Base-by-base conservation (phyloP, 2,329 filamentous ascomycete genomes). In the Corynespora cassiicola region DNA sequence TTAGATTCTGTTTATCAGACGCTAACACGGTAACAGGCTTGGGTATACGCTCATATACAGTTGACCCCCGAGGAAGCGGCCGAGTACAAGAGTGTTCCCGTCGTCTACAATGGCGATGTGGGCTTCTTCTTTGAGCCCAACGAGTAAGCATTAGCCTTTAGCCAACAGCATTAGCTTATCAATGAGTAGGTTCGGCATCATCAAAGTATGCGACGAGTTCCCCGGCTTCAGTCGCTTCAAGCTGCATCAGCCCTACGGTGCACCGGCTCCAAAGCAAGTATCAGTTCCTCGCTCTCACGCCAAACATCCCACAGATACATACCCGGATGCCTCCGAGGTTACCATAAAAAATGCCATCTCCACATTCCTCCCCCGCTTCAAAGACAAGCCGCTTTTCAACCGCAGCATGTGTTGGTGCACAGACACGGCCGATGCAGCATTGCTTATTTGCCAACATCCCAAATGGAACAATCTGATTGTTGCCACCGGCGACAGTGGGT, bases 341-440 rank as follows among this genome's bases (percentile, higher is more conserved):
- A 30, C 58, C 53, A 52, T 65, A n/a, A 33, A 42, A 11, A 65
- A 59, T 25, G 60, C 69, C 1, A 47, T 69, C 22, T 61, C 68
- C 6, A 57, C 47, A 1, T 78, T 81, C 36, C 53, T 82, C 12
- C 66, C 68, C 1, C 39, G 46, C 6, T 70, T 75, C 35, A 61
- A 61, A 3, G 49, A 59, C n/a, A 72, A 69, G 43, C 45, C 59
- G 7, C 57, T 72, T 2, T 72, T 74, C 33, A 71, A 72, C 34
- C 72, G 69, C 52, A 64, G 73, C 5, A 45, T 78, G 5, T 78
- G 74, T 64, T 85, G 81, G 80, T 82, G 85, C 57, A 78, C 78
- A 29, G 77, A 81, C 36, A 83, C 80, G 2, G 78, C 80, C 2
- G 80, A 78, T 32, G 80, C 85, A 55, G 80, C 85, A 51, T 79